Evolutionary conservation across 176 grass and related monocot species (phyloP).

Genomic region (Juncus inflexus): DNA sequence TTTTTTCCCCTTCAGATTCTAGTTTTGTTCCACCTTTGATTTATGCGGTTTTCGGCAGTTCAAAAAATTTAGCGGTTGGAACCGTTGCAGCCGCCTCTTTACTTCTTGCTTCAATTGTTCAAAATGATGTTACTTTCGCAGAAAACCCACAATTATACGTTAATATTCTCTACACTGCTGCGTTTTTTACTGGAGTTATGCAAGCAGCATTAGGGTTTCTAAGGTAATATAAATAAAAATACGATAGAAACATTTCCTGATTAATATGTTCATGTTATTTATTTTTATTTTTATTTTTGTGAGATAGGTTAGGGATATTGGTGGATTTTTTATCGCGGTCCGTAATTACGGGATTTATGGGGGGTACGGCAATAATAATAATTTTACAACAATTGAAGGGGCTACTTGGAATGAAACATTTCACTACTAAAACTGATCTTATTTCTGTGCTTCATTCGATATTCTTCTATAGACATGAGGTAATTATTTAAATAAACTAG

Average conservation of each 20-base stretch:
- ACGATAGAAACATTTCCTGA: too few relatives aligned
- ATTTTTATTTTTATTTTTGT: background rate
- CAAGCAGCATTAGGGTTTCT: conserved; percentile 68
- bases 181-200: conserved; percentile 91
- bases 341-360: conserved; percentile 93
- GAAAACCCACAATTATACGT: conserved; percentile 57
- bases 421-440: conserved; percentile 82
- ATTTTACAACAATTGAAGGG: conserved; percentile 97
- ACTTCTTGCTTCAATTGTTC: conserved; percentile 67
- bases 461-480: conserved; percentile 61
- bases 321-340: conserved; percentile 91
- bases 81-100: conserved; percentile 87
- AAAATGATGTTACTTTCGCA: conserved; percentile 33
- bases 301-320: conserved; percentile 74
- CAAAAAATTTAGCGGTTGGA: conserved; percentile 82
- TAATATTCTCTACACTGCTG: conserved; percentile 72
- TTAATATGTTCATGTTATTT: background rate
- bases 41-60: conserved; percentile 90
- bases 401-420: conserved; percentile 73
- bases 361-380: conserved; percentile 84
- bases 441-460: conserved; percentile 61
- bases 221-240: conserved; percentile 32
- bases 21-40: conserved; percentile 91
- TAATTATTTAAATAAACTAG: background rate
- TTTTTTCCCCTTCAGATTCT: conserved; percentile 38